Evolutionary conservation across 805 yeast species (phyloP).

Genomic region (Scheffersomyces stipitis): DNA sequence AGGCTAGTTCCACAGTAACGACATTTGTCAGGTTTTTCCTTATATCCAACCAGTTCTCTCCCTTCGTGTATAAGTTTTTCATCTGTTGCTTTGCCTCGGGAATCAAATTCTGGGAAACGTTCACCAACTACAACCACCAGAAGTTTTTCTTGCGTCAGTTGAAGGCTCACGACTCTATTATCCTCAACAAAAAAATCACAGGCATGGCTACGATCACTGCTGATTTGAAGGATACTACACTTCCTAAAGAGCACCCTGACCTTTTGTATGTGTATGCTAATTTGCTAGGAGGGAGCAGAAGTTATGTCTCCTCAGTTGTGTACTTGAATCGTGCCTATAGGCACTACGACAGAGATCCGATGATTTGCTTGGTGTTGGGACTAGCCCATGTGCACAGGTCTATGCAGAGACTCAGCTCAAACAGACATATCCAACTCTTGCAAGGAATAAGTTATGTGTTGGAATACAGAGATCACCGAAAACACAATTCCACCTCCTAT

Average conservation of each 20-base stretch:
- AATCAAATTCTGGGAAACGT: conserved; percentile 52
- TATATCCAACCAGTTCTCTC: conserved; percentile 72
- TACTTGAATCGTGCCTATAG: conserved; percentile 72
- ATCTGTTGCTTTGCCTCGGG: conserved; percentile 67
- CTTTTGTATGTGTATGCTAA: conserved; percentile 78
- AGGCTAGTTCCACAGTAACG: conserved; percentile 50
- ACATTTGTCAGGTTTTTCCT: conserved; percentile 62
- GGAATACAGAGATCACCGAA: conserved; percentile 64
- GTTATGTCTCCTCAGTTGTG: conserved; percentile 79
- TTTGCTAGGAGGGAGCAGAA: conserved; percentile 74
- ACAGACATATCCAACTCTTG: conserved; percentile 81
- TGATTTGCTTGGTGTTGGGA: conserved; percentile 72
- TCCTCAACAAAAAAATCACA: conserved; percentile 49
- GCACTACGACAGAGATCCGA: conserved; percentile 71
- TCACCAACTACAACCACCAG: conserved; percentile 81
- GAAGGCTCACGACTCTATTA: conserved; percentile 80
- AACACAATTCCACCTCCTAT: conserved; percentile 34
- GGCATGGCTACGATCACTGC: conserved; percentile 80
- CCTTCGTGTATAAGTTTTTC: conserved; percentile 64
- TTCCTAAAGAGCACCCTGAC: conserved; percentile 57
- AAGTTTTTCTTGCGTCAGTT: conserved; percentile 87
- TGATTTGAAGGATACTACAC: conserved; percentile 38
- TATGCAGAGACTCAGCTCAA: conserved; percentile 83
- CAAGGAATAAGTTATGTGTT: conserved; percentile 80
- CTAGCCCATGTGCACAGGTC: conserved; percentile 85